Evolutionary conservation across 1,284 basidiomycete species (phyloP).

Genomic region (Farysia itapuensis): DNA sequence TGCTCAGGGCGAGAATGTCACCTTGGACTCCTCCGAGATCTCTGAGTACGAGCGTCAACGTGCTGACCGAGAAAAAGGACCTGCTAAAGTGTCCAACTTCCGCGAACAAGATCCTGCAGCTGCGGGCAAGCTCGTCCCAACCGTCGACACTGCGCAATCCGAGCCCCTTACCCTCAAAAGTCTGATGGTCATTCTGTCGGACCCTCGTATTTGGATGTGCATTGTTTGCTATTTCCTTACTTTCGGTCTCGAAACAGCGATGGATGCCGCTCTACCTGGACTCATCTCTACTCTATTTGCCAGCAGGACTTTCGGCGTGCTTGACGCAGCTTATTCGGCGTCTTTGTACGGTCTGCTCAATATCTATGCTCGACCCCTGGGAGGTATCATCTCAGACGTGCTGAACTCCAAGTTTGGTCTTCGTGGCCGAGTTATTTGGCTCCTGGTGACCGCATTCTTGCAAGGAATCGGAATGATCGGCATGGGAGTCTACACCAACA

Average conservation of each 20-base stretch:
- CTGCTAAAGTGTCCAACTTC: conserved; percentile 43
- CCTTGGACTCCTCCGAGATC: conserved; percentile 55
- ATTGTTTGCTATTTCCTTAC: conserved; percentile 63
- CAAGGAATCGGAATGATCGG: conserved; percentile 65
- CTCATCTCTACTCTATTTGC: conserved; percentile 63
- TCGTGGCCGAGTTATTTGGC: conserved; percentile 66
- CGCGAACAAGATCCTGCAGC: conserved; percentile 48
- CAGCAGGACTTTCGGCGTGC: conserved; percentile 62
- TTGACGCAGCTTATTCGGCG: conserved; percentile 63
- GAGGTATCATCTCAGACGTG: conserved; percentile 66
- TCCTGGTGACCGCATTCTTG: conserved; percentile 62
- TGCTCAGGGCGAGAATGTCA: conserved; percentile 53
- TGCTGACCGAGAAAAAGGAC: conserved; percentile 34
- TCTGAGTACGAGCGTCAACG: conserved; percentile 47
- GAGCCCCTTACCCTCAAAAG: conserved; percentile 63
- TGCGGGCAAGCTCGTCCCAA: conserved; percentile 13
- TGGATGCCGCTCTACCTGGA: conserved; percentile 67
- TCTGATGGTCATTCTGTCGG: conserved; percentile 61
- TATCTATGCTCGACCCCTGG: conserved; percentile 65
- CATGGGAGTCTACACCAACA: conserved; percentile 64
- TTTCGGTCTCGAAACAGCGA: conserved; percentile 68
- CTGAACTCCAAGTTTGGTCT: conserved; percentile 64
- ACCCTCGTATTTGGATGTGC: conserved; percentile 69
- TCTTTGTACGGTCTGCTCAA: conserved; percentile 66
- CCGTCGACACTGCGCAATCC: conserved; percentile 65